Base-by-base conservation (phyloP, 345 rosid species). In the Gossypium longicalyx region DNA sequence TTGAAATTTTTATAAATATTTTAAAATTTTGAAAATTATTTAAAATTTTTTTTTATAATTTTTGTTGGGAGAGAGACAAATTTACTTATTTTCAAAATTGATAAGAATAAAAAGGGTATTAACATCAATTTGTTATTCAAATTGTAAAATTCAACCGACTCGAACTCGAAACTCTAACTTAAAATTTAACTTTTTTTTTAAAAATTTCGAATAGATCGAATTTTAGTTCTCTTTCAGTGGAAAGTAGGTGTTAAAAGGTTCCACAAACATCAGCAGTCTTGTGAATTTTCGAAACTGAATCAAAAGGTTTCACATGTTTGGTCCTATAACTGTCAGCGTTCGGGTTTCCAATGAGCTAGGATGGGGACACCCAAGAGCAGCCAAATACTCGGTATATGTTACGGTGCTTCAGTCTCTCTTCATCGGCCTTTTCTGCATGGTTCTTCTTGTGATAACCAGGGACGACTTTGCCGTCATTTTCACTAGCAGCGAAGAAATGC, bases 271-370 rank as follows among this genome's bases (percentile, higher is more conserved):
- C 4, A 20, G 29, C 29, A 12, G 22, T 3, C 29, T 61, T 0
- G 72, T 49, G 25, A 15, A 47, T 19, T 69, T 48, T 69, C 52
- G 17, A 1, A 25, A 51, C 29, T 66, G 53, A 71, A 71, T 15
- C 27, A n/a, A 27, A 56, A 13, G 12, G 12, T 34, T 34, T 16
- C 20, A 59, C 34, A 25, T 19, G 15, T 13, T 16, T 2, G 25
- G 0, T 25, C 44, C 22, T 4, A 11, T n/a, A 29, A 19, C 27
- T 12, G 25, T 15, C 87, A 91, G 97, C 34, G 96, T 93, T 34
- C 87, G 96, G 0, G 90, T 89, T 53, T 91, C 97, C 12, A 93
- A 91, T 49, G 96, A 91, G 84, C 93, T 91, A 13, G 98, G 97
- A 9, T 25, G 80, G 20, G 88, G 96, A 61, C 88, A 78, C 73